A percentile compares a stretch with the other conserved stretches of the same genome.
phyloP scores from a whole-genome alignment of 2,329 filamentous ascomycete genomes.

The Aspergillus phoenicis region DNA sequence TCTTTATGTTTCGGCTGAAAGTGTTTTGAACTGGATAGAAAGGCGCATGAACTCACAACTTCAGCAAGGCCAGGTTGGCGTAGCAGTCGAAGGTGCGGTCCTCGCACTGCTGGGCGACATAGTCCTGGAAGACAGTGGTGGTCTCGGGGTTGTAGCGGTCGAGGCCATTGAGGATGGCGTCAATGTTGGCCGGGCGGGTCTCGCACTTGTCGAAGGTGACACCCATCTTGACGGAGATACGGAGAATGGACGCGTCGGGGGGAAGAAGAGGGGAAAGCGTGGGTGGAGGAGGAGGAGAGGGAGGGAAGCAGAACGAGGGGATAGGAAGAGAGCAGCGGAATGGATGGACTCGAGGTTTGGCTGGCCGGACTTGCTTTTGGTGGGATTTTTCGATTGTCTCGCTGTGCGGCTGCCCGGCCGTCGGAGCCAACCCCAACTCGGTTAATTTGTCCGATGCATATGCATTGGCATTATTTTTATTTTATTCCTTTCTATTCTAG shows the following conservation, averaged over 20 bases:
- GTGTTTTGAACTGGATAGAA: not conserved
- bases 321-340: constrained; percentile 12
- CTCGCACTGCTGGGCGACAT: constrained; percentile 93
- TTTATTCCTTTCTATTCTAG: not conserved
- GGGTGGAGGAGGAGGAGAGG: constrained; percentile 2
- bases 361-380: constrained; percentile 20
- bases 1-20: not conserved
- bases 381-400: constrained; percentile 31
- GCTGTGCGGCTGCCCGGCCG: constrained; percentile 24
- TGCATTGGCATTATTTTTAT: not conserved
- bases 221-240: constrained; percentile 28
- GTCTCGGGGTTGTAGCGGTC: constrained; percentile 99
- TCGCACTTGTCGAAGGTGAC: constrained; percentile 79
- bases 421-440: constrained; percentile 11
- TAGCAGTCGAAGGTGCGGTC: constrained; percentile 93
- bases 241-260: not conserved
- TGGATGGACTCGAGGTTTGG: constrained; percentile 11
- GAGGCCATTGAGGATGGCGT: constrained; percentile 91
- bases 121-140: constrained; percentile 88
- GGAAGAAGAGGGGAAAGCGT: not conserved
- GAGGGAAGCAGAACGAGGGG: constrained; percentile 3
- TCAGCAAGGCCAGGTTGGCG: constrained; percentile 91
- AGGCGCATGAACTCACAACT: constrained; percentile 68
- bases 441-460: constrained; percentile 22
- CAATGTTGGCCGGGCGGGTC: constrained; percentile 89